phyloP scores from a whole-genome alignment of 129 eudicot species.

The Kitagawia praeruptora region DNA sequence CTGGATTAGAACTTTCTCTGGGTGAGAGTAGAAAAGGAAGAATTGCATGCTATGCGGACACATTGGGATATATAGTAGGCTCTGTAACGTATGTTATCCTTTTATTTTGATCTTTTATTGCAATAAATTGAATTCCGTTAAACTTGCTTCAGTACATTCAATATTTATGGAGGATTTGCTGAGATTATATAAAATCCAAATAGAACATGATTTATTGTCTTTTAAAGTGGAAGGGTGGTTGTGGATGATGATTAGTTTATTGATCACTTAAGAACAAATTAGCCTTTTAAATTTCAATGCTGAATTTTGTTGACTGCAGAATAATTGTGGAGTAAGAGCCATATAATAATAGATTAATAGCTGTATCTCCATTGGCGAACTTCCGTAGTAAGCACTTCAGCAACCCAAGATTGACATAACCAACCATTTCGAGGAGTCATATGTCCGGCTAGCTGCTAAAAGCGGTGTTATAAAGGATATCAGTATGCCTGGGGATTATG shows the following conservation, averaged over 20 bases:
- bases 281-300: neutral
- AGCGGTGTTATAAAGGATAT: conserved; percentile 77
- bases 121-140: no score
- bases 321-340: neutral
- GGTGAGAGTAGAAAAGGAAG: conserved; percentile 44
- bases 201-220: no score
- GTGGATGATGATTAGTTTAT: conserved; percentile 38
- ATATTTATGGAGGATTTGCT: no score
- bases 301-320: neutral
- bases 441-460: conserved; percentile 85
- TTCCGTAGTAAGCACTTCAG: neutral
- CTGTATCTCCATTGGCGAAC: neutral
- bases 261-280: no score
- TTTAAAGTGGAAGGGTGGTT: conserved; percentile 66
- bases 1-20: conserved; percentile 2
- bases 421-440: conserved; percentile 15
- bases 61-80: conserved; percentile 39
- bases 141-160: no score
- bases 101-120: no score
- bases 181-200: no score
- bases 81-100: no score
- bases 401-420: neutral
- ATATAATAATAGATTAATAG: neutral
- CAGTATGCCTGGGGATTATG: conserved; percentile 79
- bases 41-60: conserved; percentile 84